Evolutionary conservation across 1,284 basidiomycete species (phyloP).

Genomic region (Ustilago nuda): DNA sequence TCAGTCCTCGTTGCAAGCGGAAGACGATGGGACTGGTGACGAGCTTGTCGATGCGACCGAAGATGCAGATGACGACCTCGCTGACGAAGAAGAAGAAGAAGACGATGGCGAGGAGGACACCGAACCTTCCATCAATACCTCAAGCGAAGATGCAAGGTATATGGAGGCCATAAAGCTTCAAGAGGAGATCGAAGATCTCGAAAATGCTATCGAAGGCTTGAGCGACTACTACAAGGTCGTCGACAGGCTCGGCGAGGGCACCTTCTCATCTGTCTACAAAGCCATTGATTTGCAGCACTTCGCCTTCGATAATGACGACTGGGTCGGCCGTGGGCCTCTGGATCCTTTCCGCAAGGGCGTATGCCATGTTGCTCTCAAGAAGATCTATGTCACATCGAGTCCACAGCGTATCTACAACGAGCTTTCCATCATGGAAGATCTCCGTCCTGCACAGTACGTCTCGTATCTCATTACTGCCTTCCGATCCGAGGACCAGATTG

Average conservation of each 20-base stretch:
- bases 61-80: conserved; percentile 24
- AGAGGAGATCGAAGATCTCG: conserved; percentile 74
- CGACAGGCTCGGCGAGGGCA: conserved; percentile 92
- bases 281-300: conserved; percentile 85
- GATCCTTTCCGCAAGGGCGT: conserved; percentile 43
- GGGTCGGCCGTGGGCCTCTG: conserved; percentile 71
- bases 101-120: conserved; percentile 26
- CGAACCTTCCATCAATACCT: conserved; percentile 27
- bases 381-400: conserved; percentile 95
- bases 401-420: conserved; percentile 94
- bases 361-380: conserved; percentile 91
- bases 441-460: conserved; percentile 66
- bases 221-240: conserved; percentile 81
- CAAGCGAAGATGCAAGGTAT: conserved; percentile 39
- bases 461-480: conserved; percentile 92
- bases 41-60: conserved; percentile 16
- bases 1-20: not conserved
- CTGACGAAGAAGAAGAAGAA: conserved; percentile 15
- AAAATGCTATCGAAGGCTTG: conserved; percentile 77
- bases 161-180: conserved; percentile 52
- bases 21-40: conserved; percentile 10
- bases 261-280: conserved; percentile 98
- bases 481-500: conserved; percentile 89
- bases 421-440: conserved; percentile 87
- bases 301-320: conserved; percentile 82